These are phyloP conservation scores for Suhomyces xylopsoci DNA, from an alignment of 805 yeast species.

Conservation along the genomic window DNA sequence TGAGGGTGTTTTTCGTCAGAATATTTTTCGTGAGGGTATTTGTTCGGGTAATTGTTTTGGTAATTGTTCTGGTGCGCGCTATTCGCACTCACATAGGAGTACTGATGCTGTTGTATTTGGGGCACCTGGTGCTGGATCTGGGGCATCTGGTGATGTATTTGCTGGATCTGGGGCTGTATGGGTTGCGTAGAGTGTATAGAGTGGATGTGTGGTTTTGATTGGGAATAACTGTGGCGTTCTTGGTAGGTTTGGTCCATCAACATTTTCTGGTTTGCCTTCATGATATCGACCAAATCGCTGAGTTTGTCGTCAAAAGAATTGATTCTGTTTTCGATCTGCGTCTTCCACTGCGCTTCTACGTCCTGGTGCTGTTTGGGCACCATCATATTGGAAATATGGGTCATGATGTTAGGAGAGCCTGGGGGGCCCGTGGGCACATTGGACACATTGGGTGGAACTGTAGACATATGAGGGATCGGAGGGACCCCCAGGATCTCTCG, in stretches of 20 bases:
- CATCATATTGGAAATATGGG: not conserved
- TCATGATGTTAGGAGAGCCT: not conserved
- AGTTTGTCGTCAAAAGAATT: conserved; percentile 36
- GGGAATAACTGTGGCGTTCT: not conserved
- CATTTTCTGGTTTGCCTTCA: conserved; percentile 31
- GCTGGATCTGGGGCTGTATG: not conserved
- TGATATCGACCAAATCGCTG: conserved; percentile 34
- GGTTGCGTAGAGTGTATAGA: not conserved
- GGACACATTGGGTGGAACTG: not conserved
- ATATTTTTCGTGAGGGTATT: too few species aligned
- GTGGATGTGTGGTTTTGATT: not conserved
- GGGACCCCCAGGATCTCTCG: not conserved
- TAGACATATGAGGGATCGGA: not conserved
- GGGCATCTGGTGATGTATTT: not conserved
- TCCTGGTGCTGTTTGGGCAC: conserved; percentile 1
- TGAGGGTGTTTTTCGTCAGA: not conserved
- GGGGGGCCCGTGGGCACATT: conserved; percentile 1
- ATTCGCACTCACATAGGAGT: too few species aligned
- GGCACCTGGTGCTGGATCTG: not conserved
- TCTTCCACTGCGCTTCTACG: conserved; percentile 28
- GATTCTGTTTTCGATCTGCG: conserved; percentile 33
- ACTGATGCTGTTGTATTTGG: not conserved
- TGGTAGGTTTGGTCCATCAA: conserved; percentile 13
- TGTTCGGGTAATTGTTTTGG: too few species aligned
- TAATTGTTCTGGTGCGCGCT: too few species aligned